A percentile compares a stretch with the other conserved stretches of the same genome.
phyloP scores from a whole-genome alignment of 148 eudicot genomes.

The Heliamphora exappendiculata region DNA sequence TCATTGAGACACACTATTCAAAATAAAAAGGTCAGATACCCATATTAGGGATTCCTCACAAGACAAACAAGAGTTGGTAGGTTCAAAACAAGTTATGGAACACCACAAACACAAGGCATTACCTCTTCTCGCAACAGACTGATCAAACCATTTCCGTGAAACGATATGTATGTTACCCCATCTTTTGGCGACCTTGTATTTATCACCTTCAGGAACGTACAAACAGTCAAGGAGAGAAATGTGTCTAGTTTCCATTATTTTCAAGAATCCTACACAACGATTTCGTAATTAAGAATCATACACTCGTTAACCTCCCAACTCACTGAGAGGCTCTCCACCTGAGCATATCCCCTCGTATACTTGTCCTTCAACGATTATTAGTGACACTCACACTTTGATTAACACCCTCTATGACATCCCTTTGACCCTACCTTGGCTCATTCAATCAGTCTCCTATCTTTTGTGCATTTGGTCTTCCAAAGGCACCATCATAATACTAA shows the following conservation, averaged over 20 bases:
- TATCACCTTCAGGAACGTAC: conserved; percentile 94
- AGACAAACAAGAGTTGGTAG: background rate
- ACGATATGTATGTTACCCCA: conserved; percentile 79
- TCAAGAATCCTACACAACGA: background rate
- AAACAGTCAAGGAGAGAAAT: conserved; percentile 52
- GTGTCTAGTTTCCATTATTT: background rate
- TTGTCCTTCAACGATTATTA: too few relatives aligned
- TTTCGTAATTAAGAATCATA: background rate
- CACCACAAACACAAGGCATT: conserved; percentile 10
- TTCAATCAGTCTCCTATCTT: too few relatives aligned
- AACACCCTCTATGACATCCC: too few relatives aligned
- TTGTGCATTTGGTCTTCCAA: too few relatives aligned
- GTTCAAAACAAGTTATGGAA: conserved; percentile 1
- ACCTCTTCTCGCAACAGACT: conserved; percentile 88
- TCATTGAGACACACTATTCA: conserved; percentile 75
- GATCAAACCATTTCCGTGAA: conserved; percentile 80
- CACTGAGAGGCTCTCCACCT: too few relatives aligned
- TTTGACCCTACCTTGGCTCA: too few relatives aligned
- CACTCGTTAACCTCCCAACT: too few relatives aligned
- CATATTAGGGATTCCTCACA: conserved; percentile 1
- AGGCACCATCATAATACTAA: too few relatives aligned
- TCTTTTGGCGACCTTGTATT: conserved; percentile 80
- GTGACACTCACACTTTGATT: too few relatives aligned
- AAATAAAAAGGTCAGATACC: conserved; percentile 18
- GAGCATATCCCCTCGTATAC: too few relatives aligned